phyloP scores from a whole-genome alignment of 2,329 filamentous ascomycete genomes.

The Alternaria triticina region DNA sequence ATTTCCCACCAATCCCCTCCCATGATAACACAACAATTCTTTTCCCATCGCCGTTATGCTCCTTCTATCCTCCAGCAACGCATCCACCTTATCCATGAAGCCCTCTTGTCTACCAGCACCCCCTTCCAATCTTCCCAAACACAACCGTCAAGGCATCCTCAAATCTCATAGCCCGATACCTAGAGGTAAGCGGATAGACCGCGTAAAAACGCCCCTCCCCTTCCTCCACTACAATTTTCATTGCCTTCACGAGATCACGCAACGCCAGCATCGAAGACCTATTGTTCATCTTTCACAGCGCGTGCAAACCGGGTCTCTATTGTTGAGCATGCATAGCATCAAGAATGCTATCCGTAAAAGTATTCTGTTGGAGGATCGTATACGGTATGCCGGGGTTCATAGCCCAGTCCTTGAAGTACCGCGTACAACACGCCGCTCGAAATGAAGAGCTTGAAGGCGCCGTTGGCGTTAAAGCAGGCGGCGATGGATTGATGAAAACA shows the following conservation, averaged over 20 bases:
- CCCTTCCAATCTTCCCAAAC: conserved; percentile 30
- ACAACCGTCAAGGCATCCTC: conserved; percentile 22
- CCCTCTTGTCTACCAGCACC: conserved; percentile 21
- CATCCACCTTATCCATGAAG: conserved; percentile 27
- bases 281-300: conserved; percentile 25
- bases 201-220: conserved; percentile 37
- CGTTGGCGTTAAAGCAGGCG: too few relatives aligned
- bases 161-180: conserved; percentile 20
- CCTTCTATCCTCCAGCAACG: neutral
- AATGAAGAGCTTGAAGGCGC: too few relatives aligned
- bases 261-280: conserved; percentile 34
- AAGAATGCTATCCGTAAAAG: conserved; percentile 43
- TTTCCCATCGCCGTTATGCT: neutral
- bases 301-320: conserved; percentile 22
- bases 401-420: conserved; percentile 45
- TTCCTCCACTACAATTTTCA: conserved; percentile 25
- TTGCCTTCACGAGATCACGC: conserved; percentile 34
- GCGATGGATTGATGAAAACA: too few relatives aligned
- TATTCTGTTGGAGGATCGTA: conserved; percentile 24
- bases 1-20: neutral
- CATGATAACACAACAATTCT: neutral
- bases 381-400: conserved; percentile 5
- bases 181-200: conserved; percentile 34
- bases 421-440: too few relatives aligned
- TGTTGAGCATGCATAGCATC: conserved; percentile 24